Evolutionary conservation across 495 filamentous ascomycete genomes (phyloP).

Genomic region (Penicillium canescens): DNA sequence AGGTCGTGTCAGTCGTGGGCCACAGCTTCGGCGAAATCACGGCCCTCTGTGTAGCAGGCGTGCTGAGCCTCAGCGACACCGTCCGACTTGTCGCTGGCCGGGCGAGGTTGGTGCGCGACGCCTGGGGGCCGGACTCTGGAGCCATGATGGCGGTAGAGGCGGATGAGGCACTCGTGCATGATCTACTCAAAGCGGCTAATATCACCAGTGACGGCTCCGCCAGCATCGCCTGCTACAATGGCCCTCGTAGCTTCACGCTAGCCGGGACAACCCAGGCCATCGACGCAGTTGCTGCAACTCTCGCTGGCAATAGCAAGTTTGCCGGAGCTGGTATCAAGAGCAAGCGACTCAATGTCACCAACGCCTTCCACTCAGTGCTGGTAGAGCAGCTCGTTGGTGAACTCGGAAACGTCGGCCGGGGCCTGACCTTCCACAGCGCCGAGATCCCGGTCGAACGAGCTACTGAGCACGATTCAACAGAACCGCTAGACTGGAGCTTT

Average conservation of each 20-base stretch:
- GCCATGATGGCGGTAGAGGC: conserved; percentile 53
- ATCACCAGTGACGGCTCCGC: not conserved
- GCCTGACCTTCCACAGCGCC: conserved; percentile 30
- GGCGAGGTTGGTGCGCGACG: conserved; percentile 41
- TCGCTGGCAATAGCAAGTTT: not conserved
- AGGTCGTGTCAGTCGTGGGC: conserved; percentile 41
- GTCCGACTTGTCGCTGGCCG: conserved; percentile 44
- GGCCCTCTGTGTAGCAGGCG: conserved; percentile 39
- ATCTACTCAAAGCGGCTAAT: conserved; percentile 2
- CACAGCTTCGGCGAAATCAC: conserved; percentile 54
- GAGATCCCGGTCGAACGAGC: conserved; percentile 33
- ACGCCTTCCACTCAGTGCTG: conserved; percentile 54
- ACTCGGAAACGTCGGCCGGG: conserved; percentile 27
- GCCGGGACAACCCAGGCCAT: conserved; percentile 41
- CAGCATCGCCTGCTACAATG: conserved; percentile 53
- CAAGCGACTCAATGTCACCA: conserved; percentile 47
- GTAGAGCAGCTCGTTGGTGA: conserved; percentile 38
- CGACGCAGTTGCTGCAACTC: conserved; percentile 15
- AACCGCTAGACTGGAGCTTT: conserved; percentile 37
- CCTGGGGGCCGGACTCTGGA: conserved; percentile 50
- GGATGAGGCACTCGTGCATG: conserved; percentile 19
- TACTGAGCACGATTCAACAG: conserved; percentile 24
- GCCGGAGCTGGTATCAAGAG: conserved; percentile 16
- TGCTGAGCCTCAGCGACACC: conserved; percentile 33
- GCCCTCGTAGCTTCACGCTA: conserved; percentile 44